Evolutionary conservation across 768 basidiomycete species (phyloP), one percentile per base, ranked within the genome.

Genomic region (Mycena olivaceomarginata): DNA sequence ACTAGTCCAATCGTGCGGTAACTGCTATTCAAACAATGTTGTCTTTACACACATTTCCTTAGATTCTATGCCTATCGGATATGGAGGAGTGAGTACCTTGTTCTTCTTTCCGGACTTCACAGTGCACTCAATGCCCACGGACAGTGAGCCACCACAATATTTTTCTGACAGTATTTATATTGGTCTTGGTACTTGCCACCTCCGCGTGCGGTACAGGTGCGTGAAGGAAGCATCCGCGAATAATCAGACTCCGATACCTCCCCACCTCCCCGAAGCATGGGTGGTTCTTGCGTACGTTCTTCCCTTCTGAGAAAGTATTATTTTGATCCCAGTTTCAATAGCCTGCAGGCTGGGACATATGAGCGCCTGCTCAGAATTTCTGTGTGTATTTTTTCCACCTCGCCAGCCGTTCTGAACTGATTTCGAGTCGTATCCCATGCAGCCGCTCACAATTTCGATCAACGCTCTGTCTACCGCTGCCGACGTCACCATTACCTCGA

Each of bases 31-130:
- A 18, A 20, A 11, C 4, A 4, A 25, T 25, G 31, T n/a, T 2
- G 11, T 56, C 18, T n/a, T 20, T 39, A 15, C 43, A 67, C 18
- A 20, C 31, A 31, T 31, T 39, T 18, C 6, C 2, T 41, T 22
- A 91, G 89, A 51, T 93, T 92, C 83, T 86, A 92, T 74, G 81
- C 86, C 0, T 82, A 87, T 77, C 90, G 92, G 1, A 85, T 93
- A 4, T 93, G 89, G 85, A 86, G 83, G 64, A 79, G 89, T 89
- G 67, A 79, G 88, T 83, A 31, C 31, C 31, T 31, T 15, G 6
- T n/a, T n/a, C 11, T n/a, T 0, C n/a, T 39, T 43, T 25, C n/a
- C 11, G 39, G 13, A 2, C 18, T 37, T 20, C 9, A 41, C 57
- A 40, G 64, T n/a, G 37, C 5, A 41, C 46, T n/a, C 7, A n/a